These are phyloP conservation scores for Pilatotrama ljubarskyi DNA, from an alignment of 768 basidiomycete genomes.

Conservation along the genomic window DNA sequence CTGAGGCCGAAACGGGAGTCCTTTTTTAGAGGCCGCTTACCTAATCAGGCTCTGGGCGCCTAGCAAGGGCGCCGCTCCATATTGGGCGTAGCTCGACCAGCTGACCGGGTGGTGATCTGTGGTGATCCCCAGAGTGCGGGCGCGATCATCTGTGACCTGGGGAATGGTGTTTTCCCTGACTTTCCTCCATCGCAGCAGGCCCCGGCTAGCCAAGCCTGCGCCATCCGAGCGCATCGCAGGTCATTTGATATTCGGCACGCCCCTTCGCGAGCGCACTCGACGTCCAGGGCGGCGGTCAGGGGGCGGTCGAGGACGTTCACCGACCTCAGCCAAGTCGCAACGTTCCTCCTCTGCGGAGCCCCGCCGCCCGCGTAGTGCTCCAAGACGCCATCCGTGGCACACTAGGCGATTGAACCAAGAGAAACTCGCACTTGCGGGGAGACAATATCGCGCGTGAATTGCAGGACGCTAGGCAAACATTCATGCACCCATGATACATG, in stretches of 20 bases:
- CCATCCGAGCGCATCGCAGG: constrained; percentile 4
- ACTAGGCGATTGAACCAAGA: not conserved
- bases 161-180: not conserved
- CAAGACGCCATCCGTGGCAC: not conserved
- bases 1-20: not conserved
- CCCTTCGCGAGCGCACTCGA: constrained; percentile 1
- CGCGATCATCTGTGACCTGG: constrained; percentile 11
- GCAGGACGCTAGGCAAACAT: not conserved
- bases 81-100: constrained; percentile 11
- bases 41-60: constrained; percentile 1
- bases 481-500: not conserved
- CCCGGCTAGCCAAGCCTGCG: constrained; percentile 4
- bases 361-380: not conserved
- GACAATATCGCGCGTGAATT: not conserved
- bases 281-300: constrained; percentile 1
- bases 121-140: constrained; percentile 5
- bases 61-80: not conserved
- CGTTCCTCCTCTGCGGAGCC: constrained; percentile 1
- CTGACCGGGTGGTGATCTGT: constrained; percentile 2
- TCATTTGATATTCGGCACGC: constrained; percentile 9
- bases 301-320: not conserved
- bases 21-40: constrained; percentile 14
- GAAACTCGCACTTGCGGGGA: not conserved
- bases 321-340: not conserved
- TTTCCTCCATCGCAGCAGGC: constrained; percentile 3